phyloP scores from a whole-genome alignment of 352 stramenopile genomes.

The Pythium dissotocum region DNA sequence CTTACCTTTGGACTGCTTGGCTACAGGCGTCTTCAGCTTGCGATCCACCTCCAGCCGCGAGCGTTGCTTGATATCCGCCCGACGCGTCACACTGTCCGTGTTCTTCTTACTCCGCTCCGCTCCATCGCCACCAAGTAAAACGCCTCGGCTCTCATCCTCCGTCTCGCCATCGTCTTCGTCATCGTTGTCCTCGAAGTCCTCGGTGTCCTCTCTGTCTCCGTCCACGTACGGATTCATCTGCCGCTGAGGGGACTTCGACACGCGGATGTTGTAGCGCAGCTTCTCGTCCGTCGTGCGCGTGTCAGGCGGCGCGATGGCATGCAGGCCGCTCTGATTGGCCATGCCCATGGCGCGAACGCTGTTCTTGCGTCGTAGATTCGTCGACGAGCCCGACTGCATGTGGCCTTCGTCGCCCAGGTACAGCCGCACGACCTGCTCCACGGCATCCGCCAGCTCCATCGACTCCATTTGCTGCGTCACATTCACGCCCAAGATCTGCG shows the following conservation, averaged over 20 bases:
- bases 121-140: slow-evolving; percentile 12
- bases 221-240: slow-evolving; percentile 72
- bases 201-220: slow-evolving; percentile 20
- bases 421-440: slow-evolving; percentile 78
- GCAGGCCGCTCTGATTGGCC: slow-evolving; percentile 33
- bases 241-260: slow-evolving; percentile 45
- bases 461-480: slow-evolving; percentile 48
- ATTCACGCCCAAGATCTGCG: slow-evolving; percentile 64
- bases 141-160: slow-evolving; percentile 15
- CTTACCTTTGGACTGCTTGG: slow-evolving; percentile 49
- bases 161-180: slow-evolving; percentile 32
- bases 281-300: slow-evolving; percentile 61
- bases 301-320: slow-evolving; percentile 34
- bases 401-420: slow-evolving; percentile 77
- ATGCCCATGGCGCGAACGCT: slow-evolving; percentile 56
- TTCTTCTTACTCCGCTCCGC: slow-evolving; percentile 26
- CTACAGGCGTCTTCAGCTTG: slow-evolving; percentile 38
- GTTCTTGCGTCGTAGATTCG: slow-evolving; percentile 71
- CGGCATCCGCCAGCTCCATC: slow-evolving; percentile 63
- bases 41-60: slow-evolving; percentile 65
- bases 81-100: slow-evolving; percentile 39
- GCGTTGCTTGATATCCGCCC: slow-evolving; percentile 66
- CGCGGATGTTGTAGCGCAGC: slow-evolving; percentile 73
- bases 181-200: slow-evolving; percentile 31
- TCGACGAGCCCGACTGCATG: slow-evolving; percentile 45